A percentile compares a stretch with the other conserved stretches of the same genome.
Conservation (phyloP, 2,329 filamentous ascomycete species). For the Tolypocladium endophyticum region DNA sequence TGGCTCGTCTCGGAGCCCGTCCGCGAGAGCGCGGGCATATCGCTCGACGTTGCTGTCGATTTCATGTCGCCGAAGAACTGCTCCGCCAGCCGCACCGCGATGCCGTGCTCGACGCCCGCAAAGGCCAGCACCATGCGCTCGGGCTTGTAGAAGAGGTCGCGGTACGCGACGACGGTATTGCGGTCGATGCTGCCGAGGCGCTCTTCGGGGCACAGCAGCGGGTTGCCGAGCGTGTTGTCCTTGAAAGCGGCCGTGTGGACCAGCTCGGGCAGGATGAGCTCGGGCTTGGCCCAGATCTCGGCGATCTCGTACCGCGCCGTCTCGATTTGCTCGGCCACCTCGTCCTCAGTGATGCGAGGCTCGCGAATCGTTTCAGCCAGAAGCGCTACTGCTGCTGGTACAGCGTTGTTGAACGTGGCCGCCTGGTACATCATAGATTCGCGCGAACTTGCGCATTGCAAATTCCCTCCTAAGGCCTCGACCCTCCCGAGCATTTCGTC, state of each 20-base stretch:
- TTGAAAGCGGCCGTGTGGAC: slow-evolving; percentile 94
- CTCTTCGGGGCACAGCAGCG: slow-evolving; percentile 81
- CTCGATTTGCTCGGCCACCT: slow-evolving; percentile 76
- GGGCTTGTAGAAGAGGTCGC: slow-evolving; percentile 74
- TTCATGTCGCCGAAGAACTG: slow-evolving; percentile 90
- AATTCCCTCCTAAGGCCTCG: slow-evolving; percentile 85
- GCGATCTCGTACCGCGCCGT: slow-evolving; percentile 93
- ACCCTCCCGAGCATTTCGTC: slow-evolving; percentile 83
- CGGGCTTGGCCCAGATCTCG: slow-evolving; percentile 96
- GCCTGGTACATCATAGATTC: slow-evolving; percentile 99
- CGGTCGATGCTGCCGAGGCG: slow-evolving; percentile 65
- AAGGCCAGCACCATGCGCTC: slow-evolving; percentile 92
- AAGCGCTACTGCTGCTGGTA: slow-evolving; percentile 70
- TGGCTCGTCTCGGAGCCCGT: slow-evolving; percentile 49
- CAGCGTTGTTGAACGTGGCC: slow-evolving; percentile 90
- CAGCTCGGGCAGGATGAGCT: slow-evolving; percentile 88
- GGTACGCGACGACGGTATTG: slow-evolving; percentile 64
- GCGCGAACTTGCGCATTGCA: slow-evolving; percentile 90
- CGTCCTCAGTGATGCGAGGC: slow-evolving; percentile 72
- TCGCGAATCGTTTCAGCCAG: slow-evolving; percentile 91
- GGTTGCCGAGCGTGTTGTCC: slow-evolving; percentile 92
- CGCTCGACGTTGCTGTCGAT: slow-evolving; percentile 17
- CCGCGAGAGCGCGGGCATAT: slow-evolving; percentile 38
- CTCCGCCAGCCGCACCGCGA: slow-evolving; percentile 70
- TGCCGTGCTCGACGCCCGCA: slow-evolving; percentile 74